These are phyloP conservation scores for Quercus suber DNA, from an alignment of 306 rosid genomes.

Conservation along the genomic window DNA sequence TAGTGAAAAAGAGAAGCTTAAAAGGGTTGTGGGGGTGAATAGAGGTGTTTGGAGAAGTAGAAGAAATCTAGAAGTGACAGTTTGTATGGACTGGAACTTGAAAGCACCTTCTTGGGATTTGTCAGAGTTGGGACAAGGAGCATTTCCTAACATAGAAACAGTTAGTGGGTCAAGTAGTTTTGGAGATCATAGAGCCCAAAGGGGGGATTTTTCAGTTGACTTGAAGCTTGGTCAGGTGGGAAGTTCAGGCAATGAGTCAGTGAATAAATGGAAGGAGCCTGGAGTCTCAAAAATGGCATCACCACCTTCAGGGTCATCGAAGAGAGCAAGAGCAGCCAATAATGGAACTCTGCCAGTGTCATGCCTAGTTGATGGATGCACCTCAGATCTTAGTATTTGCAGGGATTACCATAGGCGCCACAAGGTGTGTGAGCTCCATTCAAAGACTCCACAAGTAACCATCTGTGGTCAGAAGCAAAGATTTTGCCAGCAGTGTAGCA, in stretches of 20 bases:
- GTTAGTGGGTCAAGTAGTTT: slow-evolving; percentile 53
- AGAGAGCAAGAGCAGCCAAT: slow-evolving; percentile 70
- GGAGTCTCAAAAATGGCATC: slow-evolving; percentile 47
- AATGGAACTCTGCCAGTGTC: slow-evolving; percentile 57
- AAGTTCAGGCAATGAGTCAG: slow-evolving; percentile 37
- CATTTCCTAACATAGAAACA: slow-evolving; percentile 47
- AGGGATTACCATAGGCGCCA: slow-evolving; percentile 95
- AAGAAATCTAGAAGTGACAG: slow-evolving; percentile 16
- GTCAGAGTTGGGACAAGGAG: slow-evolving; percentile 54
- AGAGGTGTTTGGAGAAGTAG: not conserved
- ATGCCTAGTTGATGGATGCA: slow-evolving; percentile 90
- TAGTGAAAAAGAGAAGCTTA: slow-evolving; percentile 19
- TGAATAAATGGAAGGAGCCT: slow-evolving; percentile 39
- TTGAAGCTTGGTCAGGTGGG: slow-evolving; percentile 87
- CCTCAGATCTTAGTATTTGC: slow-evolving; percentile 73
- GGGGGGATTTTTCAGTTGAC: slow-evolving; percentile 77
- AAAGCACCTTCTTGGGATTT: slow-evolving; percentile 83
- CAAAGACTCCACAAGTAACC: slow-evolving; percentile 84
- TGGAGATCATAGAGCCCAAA: slow-evolving; percentile 39
- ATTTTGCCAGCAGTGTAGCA: slow-evolving; percentile 99
- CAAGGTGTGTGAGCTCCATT: slow-evolving; percentile 93
- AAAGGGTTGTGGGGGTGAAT: slow-evolving; percentile 7
- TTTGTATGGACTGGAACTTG: slow-evolving; percentile 88
- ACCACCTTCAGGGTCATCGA: slow-evolving; percentile 59
- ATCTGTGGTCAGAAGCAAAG: slow-evolving; percentile 81